These are phyloP conservation scores for Vitis rupestris DNA, from an alignment of 164 flowering plant species.

Conservation along the genomic window DNA sequence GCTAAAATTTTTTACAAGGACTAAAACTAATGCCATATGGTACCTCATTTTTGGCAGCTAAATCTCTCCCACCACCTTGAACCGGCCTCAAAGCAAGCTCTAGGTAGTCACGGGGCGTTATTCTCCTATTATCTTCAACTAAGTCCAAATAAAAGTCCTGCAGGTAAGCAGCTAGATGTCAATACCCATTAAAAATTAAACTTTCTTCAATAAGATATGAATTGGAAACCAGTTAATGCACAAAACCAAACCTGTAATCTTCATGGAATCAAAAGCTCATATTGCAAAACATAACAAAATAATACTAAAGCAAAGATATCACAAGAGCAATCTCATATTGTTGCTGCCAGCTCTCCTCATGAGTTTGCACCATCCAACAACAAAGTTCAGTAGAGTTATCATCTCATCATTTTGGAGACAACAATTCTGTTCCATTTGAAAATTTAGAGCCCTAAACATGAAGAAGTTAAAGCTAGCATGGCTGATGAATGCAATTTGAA, in stretches of 20 bases:
- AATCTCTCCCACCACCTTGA: conserved; percentile 76
- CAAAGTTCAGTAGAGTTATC: too few relatives aligned
- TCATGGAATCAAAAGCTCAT: neutral
- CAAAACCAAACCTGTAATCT: conserved; percentile 6
- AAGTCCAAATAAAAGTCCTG: conserved; percentile 95
- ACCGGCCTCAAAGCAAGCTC: conserved; percentile 92
- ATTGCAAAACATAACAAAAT: neutral
- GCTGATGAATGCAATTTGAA: too few relatives aligned
- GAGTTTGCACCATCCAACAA: too few relatives aligned
- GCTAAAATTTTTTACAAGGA: neutral
- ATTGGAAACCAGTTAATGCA: neutral
- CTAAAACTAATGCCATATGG: neutral
- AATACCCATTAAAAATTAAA: neutral
- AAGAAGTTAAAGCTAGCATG: too few relatives aligned
- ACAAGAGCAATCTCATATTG: neutral
- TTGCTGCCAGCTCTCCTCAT: too few relatives aligned
- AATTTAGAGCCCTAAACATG: too few relatives aligned
- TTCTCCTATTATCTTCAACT: conserved; percentile 78
- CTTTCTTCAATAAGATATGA: neutral
- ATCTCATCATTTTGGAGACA: too few relatives aligned
- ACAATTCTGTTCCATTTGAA: too few relatives aligned
- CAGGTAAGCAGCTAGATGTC: conserved; percentile 6
- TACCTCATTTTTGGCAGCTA: conserved; percentile 93
- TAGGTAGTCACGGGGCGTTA: conserved; percentile 97
- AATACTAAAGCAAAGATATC: neutral